Conservation (phyloP, 2,329 filamentous ascomycete species). For the Trichoderma aggressivum region DNA sequence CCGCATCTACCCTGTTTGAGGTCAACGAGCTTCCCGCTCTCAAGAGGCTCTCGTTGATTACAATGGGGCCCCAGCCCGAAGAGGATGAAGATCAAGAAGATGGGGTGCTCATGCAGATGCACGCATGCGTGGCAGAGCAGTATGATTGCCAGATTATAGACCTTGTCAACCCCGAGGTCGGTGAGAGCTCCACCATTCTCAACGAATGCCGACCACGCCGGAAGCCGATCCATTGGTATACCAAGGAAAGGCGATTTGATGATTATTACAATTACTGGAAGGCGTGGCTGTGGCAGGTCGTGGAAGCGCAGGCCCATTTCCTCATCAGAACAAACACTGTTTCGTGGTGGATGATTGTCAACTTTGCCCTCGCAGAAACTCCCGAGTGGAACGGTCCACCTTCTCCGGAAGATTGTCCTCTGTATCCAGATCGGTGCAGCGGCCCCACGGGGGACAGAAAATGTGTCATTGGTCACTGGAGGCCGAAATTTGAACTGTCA, state of each 20-base stretch:
- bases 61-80: neutral
- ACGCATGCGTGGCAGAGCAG: neutral
- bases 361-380: neutral
- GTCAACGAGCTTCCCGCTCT: constrained; percentile 6
- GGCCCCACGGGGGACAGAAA: neutral
- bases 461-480: constrained; percentile 13
- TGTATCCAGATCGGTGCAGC: neutral
- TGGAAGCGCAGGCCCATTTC: neutral
- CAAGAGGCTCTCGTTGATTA: constrained; percentile 8
- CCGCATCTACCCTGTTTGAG: neutral
- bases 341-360: constrained; percentile 15
- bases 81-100: neutral
- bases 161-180: neutral
- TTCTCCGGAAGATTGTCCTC: neutral
- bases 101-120: neutral
- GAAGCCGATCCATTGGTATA: neutral
- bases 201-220: constrained; percentile 4
- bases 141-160: constrained; percentile 13
- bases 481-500: neutral
- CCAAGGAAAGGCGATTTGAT: neutral
- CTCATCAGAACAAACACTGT: neutral
- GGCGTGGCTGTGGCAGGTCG: constrained; percentile 13
- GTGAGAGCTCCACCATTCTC: constrained; percentile 8
- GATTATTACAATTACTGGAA: constrained; percentile 4
- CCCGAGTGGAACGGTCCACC: neutral